A percentile compares a stretch with the other conserved stretches of the same genome.
phyloP scores from a whole-genome alignment of 2,329 filamentous ascomycete genomes.

The Ophiostoma australiae region DNA sequence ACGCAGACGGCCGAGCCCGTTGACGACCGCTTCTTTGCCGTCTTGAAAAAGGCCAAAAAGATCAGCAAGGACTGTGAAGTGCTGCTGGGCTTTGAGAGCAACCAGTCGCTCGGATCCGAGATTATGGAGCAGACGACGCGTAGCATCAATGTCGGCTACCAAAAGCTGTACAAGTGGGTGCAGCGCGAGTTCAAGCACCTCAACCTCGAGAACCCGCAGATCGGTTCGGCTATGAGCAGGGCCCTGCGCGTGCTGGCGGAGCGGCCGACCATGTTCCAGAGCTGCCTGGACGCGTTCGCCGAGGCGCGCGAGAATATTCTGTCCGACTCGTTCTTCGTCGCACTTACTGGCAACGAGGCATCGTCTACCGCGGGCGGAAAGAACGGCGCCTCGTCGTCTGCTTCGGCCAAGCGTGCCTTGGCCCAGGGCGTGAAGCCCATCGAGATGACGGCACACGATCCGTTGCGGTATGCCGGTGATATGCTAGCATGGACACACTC shows the following conservation, averaged over 20 bases:
- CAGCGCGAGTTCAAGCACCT: conserved; percentile 88
- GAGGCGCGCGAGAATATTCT: conserved; percentile 82
- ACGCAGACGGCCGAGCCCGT: conserved; percentile 77
- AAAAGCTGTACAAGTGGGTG: conserved; percentile 94
- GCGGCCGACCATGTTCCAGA: conserved; percentile 84
- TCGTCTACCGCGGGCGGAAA: background rate
- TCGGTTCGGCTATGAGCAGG: conserved; percentile 75
- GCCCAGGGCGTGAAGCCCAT: conserved; percentile 74
- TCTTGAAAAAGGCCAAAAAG: conserved; percentile 73
- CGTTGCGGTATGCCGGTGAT: conserved; percentile 85
- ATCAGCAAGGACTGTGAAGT: conserved; percentile 87
- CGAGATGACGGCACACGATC: conserved; percentile 87
- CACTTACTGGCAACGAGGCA: conserved; percentile 62
- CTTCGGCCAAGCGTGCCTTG: conserved; percentile 31
- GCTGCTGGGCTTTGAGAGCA: conserved; percentile 87
- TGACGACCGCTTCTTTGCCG: conserved; percentile 75
- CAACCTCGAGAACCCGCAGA: conserved; percentile 90
- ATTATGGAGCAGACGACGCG: conserved; percentile 88
- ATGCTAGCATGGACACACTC: conserved; percentile 98
- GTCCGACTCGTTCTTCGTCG: conserved; percentile 82
- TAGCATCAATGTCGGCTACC: conserved; percentile 80
- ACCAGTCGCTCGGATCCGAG: conserved; percentile 80
- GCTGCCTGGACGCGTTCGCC: conserved; percentile 86
- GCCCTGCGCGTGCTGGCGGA: conserved; percentile 85
- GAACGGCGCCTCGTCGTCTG: background rate